These are phyloP conservation scores for Blumeriella jaapii DNA, from an alignment of 2,329 filamentous ascomycete species.

Conservation along the genomic window DNA sequence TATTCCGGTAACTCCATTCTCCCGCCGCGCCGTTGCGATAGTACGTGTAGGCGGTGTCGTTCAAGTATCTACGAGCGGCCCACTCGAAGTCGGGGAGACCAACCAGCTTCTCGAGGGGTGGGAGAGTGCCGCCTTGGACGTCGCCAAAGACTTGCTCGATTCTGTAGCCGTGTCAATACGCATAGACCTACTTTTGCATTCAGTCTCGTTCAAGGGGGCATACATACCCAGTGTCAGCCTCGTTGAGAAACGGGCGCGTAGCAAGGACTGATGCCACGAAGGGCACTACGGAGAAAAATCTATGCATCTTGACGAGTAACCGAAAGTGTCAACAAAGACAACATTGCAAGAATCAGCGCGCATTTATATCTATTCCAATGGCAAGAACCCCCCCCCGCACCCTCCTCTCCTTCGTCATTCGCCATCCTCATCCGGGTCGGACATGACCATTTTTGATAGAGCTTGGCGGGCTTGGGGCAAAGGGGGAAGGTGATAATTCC, in stretches of 20 bases:
- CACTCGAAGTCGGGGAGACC: constrained; percentile 44
- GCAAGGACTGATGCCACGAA: constrained; percentile 5
- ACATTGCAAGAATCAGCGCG: too few relatives aligned
- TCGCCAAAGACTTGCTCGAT: constrained; percentile 10
- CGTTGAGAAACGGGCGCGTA: constrained; percentile 6
- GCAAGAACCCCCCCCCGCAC: too few relatives aligned
- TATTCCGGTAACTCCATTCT: constrained; percentile 45
- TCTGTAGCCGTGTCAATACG: background rate
- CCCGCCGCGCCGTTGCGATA: constrained; percentile 44
- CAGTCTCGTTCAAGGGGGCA: background rate
- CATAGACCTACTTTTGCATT: background rate
- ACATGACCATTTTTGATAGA: too few relatives aligned
- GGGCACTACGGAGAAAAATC: constrained; percentile 2
- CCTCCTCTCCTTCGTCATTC: too few relatives aligned
- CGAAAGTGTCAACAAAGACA: too few relatives aligned
- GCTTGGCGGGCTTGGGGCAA: too few relatives aligned
- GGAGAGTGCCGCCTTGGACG: constrained; percentile 22
- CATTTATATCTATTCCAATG: too few relatives aligned
- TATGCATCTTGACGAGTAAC: constrained; percentile 5
- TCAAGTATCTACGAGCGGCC: constrained; percentile 38
- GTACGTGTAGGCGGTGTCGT: constrained; percentile 39
- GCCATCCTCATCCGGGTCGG: too few relatives aligned
- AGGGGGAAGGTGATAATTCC: too few relatives aligned
- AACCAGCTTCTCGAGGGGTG: constrained; percentile 33
- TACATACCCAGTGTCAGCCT: constrained; percentile 8